These are phyloP conservation scores for Populus hybrid DNA, from an alignment of 441 rosid species.

Conservation along the genomic window DNA sequence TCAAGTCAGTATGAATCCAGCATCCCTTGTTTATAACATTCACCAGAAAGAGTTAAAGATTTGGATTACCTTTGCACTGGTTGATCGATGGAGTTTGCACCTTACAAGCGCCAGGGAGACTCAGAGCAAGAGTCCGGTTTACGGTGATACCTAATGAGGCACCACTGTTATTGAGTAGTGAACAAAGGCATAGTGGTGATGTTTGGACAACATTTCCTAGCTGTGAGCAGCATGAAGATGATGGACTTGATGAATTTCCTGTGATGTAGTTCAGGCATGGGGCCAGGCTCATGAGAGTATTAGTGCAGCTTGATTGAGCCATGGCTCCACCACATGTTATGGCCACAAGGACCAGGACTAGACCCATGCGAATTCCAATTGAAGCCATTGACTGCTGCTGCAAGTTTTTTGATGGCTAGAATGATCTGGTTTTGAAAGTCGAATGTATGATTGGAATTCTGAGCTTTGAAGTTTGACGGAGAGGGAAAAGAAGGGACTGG, in stretches of 20 bases:
- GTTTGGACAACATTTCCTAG: slow-evolving; percentile 40
- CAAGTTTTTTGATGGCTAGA: background rate
- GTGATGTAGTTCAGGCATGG: slow-evolving; percentile 44
- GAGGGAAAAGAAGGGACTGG: slow-evolving; percentile 3
- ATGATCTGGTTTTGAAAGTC: slow-evolving; percentile 7
- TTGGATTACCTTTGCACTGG: slow-evolving; percentile 44
- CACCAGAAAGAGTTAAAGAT: background rate
- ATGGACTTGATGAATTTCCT: slow-evolving; percentile 45
- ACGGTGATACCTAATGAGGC: slow-evolving; percentile 33
- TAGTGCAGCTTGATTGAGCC: slow-evolving; percentile 34
- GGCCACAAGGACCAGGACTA: slow-evolving; percentile 34
- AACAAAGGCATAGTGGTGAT: slow-evolving; percentile 47
- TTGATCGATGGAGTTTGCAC: slow-evolving; percentile 40
- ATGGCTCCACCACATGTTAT: slow-evolving; percentile 26
- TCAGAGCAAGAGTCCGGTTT: slow-evolving; percentile 47
- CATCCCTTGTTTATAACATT: background rate
- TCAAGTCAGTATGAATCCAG: background rate
- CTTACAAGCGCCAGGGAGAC: slow-evolving; percentile 48
- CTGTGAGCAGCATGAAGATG: slow-evolving; percentile 42
- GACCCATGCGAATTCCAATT: slow-evolving; percentile 21
- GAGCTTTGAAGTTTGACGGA: slow-evolving; percentile 25
- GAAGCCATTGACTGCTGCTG: slow-evolving; percentile 31
- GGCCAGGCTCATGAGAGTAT: slow-evolving; percentile 23
- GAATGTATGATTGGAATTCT: slow-evolving; percentile 21
- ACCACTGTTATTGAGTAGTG: slow-evolving; percentile 26